Percentiles rank a stretch among this genome's conserved stretches.
Conservation (phyloP, 1,139 yeast genomes). For the Scheffersomyces titani region DNA sequence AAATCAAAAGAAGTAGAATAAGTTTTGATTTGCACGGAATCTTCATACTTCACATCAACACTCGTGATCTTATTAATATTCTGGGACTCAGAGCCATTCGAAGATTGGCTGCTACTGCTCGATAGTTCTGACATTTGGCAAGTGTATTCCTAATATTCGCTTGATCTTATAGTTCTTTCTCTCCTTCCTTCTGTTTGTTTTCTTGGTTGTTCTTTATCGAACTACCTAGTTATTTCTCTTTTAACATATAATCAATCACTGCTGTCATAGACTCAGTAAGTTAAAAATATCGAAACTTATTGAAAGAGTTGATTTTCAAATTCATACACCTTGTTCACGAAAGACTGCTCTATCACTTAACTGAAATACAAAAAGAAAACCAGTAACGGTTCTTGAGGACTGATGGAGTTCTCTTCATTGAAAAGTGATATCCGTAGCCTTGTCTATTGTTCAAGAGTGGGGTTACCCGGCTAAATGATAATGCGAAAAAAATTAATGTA, state of each 20-base stretch:
- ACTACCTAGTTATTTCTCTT: too few relatives aligned
- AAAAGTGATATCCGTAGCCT: neutral
- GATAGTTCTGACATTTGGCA: neutral
- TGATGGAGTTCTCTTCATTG: neutral
- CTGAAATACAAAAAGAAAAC: neutral
- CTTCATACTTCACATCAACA: slow-evolving; percentile 3
- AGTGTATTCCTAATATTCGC: too few relatives aligned
- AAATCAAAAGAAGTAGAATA: slow-evolving; percentile 20
- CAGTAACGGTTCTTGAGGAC: neutral
- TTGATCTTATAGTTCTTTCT: neutral
- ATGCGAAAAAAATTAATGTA: slow-evolving; percentile 15
- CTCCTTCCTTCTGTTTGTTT: neutral
- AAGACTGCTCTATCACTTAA: too few relatives aligned
- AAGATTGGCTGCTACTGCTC: neutral
- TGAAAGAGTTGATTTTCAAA: neutral
- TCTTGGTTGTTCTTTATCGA: too few relatives aligned
- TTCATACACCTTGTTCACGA: neutral
- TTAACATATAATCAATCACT: too few relatives aligned
- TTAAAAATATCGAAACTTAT: too few relatives aligned
- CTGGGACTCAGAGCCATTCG: neutral
- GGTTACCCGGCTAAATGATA: neutral
- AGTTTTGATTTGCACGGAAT: slow-evolving; percentile 8
- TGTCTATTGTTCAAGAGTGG: neutral
- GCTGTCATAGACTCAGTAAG: too few relatives aligned
- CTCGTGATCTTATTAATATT: neutral